A percentile compares a stretch with the other conserved stretches of the same genome.
These are phyloP conservation scores for Mucor saturninus DNA, from an alignment of 371 early-diverging fungal species.

Conservation along the genomic window DNA sequence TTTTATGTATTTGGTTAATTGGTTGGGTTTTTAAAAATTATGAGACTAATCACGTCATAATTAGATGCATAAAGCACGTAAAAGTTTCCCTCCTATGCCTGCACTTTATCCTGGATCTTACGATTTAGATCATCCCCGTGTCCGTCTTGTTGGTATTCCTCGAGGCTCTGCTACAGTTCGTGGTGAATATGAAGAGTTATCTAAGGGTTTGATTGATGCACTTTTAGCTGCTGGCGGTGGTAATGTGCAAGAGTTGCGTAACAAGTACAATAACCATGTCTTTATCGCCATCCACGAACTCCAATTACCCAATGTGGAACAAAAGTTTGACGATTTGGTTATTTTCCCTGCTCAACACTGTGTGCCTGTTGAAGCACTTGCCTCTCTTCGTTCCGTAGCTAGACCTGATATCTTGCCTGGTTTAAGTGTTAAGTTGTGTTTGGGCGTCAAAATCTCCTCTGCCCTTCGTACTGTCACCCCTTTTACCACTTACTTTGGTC, in stretches of 20 bases:
- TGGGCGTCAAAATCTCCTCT: slow-evolving; percentile 74
- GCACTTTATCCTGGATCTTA: slow-evolving; percentile 50
- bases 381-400: slow-evolving; percentile 72
- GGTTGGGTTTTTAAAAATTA: background rate
- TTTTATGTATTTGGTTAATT: background rate
- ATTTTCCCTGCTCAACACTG: slow-evolving; percentile 43
- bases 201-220: slow-evolving; percentile 38
- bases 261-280: slow-evolving; percentile 17
- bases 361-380: slow-evolving; percentile 59
- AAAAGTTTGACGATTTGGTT: slow-evolving; percentile 54
- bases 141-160: slow-evolving; percentile 63
- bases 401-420: slow-evolving; percentile 49
- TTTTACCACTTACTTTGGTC: slow-evolving; percentile 70
- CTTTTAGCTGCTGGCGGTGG: slow-evolving; percentile 28
- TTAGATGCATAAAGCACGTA: slow-evolving; percentile 73
- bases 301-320: slow-evolving; percentile 66
- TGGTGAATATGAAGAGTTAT: slow-evolving; percentile 56
- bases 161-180: slow-evolving; percentile 47
- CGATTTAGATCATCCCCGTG: slow-evolving; percentile 48
- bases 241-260: slow-evolving; percentile 13
- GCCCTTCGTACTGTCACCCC: slow-evolving; percentile 79
- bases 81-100: slow-evolving; percentile 62
- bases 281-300: slow-evolving; percentile 71
- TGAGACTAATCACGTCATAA: slow-evolving; percentile 17
- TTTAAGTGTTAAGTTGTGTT: slow-evolving; percentile 62